phyloP scores from a whole-genome alignment of 2,329 filamentous ascomycete species.

The Aspergillus tubingensis region DNA sequence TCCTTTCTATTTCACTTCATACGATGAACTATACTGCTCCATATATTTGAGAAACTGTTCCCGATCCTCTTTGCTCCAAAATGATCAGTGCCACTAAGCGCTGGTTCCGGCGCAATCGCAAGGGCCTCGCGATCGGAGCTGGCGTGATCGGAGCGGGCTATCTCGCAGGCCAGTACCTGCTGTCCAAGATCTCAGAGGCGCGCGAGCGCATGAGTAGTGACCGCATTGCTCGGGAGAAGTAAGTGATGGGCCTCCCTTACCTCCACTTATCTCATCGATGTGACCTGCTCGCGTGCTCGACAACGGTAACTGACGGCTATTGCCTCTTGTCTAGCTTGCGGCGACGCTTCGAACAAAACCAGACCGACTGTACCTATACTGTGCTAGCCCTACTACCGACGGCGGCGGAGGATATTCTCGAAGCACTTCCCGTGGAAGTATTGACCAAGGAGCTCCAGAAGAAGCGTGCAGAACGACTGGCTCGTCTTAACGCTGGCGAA shows the following conservation, averaged over 20 bases:
- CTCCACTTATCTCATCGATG: background rate
- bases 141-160: slow-evolving; percentile 89
- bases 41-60: slow-evolving; percentile 8
- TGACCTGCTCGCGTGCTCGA: slow-evolving; percentile 17
- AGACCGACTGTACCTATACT: slow-evolving; percentile 97
- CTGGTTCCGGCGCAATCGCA: slow-evolving; percentile 92
- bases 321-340: slow-evolving; percentile 67
- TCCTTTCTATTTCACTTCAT: slow-evolving; percentile 6
- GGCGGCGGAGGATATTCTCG: slow-evolving; percentile 83
- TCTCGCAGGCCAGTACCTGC: slow-evolving; percentile 86
- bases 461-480: slow-evolving; percentile 76
- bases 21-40: slow-evolving; percentile 18
- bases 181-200: slow-evolving; percentile 88
- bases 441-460: slow-evolving; percentile 92
- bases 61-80: slow-evolving; percentile 21
- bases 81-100: slow-evolving; percentile 76
- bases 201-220: slow-evolving; percentile 96
- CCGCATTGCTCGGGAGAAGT: slow-evolving; percentile 96
- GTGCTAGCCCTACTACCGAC: slow-evolving; percentile 94
- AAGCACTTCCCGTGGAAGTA: slow-evolving; percentile 84
- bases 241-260: slow-evolving; percentile 33
- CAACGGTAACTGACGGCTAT: slow-evolving; percentile 14
- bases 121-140: slow-evolving; percentile 81
- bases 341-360: slow-evolving; percentile 96
- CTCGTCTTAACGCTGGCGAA: slow-evolving; percentile 59